Percentiles rank a stretch among this genome's conserved stretches.
Evolutionary conservation across 139 green algal genomes (phyloP).

Genomic region (Coelastrella sp.): DNA sequence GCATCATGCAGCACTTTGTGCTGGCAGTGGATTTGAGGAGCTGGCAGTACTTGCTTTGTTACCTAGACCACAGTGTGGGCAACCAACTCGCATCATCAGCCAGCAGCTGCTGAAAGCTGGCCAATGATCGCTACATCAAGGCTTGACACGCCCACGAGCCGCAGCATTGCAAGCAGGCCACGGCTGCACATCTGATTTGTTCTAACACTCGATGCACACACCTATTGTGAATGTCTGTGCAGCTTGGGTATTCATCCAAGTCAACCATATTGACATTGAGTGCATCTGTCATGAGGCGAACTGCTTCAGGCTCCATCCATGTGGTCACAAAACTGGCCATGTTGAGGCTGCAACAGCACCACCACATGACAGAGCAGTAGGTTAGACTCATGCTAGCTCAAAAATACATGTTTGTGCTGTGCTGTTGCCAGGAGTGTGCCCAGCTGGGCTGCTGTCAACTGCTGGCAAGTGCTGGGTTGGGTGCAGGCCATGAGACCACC

Average conservation of each 20-base stretch:
- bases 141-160: too few species aligned
- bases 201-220: neutral
- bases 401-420: neutral
- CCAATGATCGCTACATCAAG: too few species aligned
- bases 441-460: neutral
- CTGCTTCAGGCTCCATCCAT: slow-evolving; percentile 38
- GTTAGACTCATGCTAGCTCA: neutral
- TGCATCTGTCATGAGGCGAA: neutral
- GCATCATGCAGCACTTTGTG: too few species aligned
- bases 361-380: neutral
- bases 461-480: neutral
- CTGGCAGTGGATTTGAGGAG: too few species aligned
- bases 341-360: neutral
- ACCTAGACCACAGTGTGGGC: too few species aligned
- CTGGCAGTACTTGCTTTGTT: too few species aligned
- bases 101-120: too few species aligned
- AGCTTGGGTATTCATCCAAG: slow-evolving; percentile 36
- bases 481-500: neutral
- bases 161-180: too few species aligned
- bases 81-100: too few species aligned
- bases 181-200: too few species aligned
- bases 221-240: slow-evolving; percentile 40
- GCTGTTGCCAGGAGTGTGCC: neutral
- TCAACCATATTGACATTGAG: slow-evolving; percentile 43
- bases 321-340: slow-evolving; percentile 42